phyloP scores from a whole-genome alignment of 139 green algal genomes.

The Coccomyxa sp. region DNA sequence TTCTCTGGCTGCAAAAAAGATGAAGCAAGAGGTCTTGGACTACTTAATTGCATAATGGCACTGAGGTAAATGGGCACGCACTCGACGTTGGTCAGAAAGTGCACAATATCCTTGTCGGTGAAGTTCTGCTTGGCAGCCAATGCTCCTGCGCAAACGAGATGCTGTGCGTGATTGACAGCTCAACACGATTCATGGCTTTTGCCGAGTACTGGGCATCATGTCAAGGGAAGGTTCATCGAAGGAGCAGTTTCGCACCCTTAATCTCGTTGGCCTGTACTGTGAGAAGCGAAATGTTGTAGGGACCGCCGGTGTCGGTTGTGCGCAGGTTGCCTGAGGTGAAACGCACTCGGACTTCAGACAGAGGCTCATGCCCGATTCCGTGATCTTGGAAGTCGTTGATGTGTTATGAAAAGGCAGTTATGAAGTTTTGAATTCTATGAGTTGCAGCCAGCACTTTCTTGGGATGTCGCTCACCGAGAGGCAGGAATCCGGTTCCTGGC shows the following conservation, averaged over 20 bases:
- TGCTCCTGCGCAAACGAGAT: conserved; percentile 6
- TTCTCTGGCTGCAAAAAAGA: neutral
- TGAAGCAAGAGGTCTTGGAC: neutral
- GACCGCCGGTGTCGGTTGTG: conserved; percentile 15
- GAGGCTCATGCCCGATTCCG: no score
- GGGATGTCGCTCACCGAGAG: neutral
- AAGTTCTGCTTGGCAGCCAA: conserved; percentile 13
- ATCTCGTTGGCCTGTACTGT: conserved; percentile 17
- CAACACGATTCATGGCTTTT: neutral
- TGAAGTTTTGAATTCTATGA: no score
- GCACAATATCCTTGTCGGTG: conserved; percentile 20
- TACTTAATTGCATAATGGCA: neutral
- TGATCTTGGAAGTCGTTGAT: no score
- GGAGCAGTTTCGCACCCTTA: conserved; percentile 1
- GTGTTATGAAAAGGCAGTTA: no score
- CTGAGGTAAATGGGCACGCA: neutral
- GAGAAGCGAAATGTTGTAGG: conserved; percentile 21
- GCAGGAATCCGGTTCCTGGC: neutral
- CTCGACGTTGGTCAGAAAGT: conserved; percentile 25
- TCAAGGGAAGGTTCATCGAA: neutral
- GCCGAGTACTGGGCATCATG: no score
- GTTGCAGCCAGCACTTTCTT: neutral
- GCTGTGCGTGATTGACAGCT: neutral
- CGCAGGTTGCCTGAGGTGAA: conserved; percentile 11
- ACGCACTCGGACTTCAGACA: neutral